Conservation (phyloP, 2,329 filamentous ascomycete genomes). For the Lachnellula hyalina region DNA sequence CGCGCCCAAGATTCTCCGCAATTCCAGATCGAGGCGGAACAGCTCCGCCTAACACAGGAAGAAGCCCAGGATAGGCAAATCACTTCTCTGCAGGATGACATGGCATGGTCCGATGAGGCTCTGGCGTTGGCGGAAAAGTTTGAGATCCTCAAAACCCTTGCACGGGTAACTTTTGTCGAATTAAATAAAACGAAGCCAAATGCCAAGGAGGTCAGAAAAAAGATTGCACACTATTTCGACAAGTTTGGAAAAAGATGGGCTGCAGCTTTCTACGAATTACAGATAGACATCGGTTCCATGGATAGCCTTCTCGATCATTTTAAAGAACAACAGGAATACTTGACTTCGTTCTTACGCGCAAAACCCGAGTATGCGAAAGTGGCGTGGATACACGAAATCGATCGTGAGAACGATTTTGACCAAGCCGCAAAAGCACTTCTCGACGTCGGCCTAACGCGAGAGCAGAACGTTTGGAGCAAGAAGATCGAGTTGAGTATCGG, state of each 20-base stretch:
- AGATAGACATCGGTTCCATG: conserved; percentile 63
- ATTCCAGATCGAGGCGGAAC: conserved; percentile 41
- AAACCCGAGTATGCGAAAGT: conserved; percentile 69
- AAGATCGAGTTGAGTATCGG: conserved; percentile 87
- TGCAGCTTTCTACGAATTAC: conserved; percentile 72
- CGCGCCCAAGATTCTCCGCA: conserved; percentile 46
- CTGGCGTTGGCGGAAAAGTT: conserved; percentile 58
- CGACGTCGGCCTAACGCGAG: conserved; percentile 62
- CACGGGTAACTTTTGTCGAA: conserved; percentile 37
- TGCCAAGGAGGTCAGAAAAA: conserved; percentile 22
- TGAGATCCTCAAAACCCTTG: conserved; percentile 57
- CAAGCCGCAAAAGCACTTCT: conserved; percentile 68
- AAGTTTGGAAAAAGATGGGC: conserved; percentile 47
- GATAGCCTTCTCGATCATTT: conserved; percentile 66
- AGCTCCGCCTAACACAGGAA: conserved; percentile 39
- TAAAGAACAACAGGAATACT: conserved; percentile 60
- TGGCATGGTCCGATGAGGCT: conserved; percentile 52
- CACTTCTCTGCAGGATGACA: conserved; percentile 38
- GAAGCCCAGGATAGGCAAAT: conserved; percentile 42
- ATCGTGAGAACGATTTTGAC: conserved; percentile 67
- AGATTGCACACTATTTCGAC: conserved; percentile 39
- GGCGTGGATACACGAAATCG: conserved; percentile 91
- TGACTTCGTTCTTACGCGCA: conserved; percentile 74
- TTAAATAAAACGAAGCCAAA: conserved; percentile 10
- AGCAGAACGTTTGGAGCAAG: conserved; percentile 84